These are phyloP conservation scores for Quercus alba DNA, from an alignment of 306 rosid genomes.

Conservation along the genomic window DNA sequence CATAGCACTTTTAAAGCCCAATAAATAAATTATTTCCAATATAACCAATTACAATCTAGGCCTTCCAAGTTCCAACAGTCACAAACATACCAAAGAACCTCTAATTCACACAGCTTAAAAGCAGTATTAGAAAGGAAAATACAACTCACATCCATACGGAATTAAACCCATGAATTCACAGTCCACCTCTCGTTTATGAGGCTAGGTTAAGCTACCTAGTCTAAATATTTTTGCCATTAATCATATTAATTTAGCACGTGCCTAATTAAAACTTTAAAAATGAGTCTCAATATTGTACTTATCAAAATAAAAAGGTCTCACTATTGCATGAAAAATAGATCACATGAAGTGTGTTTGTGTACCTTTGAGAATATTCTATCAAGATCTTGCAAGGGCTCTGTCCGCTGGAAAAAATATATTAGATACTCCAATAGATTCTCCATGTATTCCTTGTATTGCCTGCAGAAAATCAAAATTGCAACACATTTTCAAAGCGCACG, in stretches of 20 bases:
- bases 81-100: neutral
- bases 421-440: conserved; percentile 74
- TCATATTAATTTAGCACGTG: neutral
- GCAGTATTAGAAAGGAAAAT: neutral
- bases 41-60: neutral
- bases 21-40: neutral
- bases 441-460: conserved; percentile 79
- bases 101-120: neutral
- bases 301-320: neutral
- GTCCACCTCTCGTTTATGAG: neutral
- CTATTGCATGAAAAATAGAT: neutral
- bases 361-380: conserved; percentile 89
- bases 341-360: neutral
- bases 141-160: neutral
- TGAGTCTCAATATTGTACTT: neutral
- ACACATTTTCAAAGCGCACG: neutral
- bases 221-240: neutral
- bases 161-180: neutral
- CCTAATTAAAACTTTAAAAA: neutral
- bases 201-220: neutral
- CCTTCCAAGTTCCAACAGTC: neutral
- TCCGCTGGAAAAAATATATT: conserved; percentile 76
- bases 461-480: conserved; percentile 32
- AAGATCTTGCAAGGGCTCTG: conserved; percentile 95
- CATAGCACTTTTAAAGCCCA: neutral